Base-by-base conservation (phyloP, 345 rosid species). In the Mercurialis annua region DNA sequence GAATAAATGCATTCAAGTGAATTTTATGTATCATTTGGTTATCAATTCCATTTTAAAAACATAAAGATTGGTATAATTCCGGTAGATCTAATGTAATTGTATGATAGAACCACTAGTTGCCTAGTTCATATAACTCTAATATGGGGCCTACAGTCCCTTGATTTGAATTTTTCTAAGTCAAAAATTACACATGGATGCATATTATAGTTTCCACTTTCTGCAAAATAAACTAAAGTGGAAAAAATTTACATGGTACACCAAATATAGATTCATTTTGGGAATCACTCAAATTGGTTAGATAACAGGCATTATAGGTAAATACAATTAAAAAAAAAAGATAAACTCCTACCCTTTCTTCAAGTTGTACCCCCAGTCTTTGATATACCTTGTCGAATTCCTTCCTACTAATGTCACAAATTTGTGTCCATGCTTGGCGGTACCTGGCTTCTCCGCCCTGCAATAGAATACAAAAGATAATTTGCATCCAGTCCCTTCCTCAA, bases 341-440 rank as follows among this genome's bases (percentile, higher is more conserved):
- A 51, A 51, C 17, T 6, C 59, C 59, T 78, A 94, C 99, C 89
- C 86, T 91, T 72, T 91, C 98, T 86, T 91, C 99, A 55, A 94
- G 73, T 60, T 81, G 78, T 71, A 94, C 87, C 69, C 77, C 84
- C 70, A 94, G 98, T 64, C 89, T 80, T 71, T 85, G 73, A 67
- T 94, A 94, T 62, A 91, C 97, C 83, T 74, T 84, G 59, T 81
- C 83, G 75, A 91, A 94, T 77, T 94, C 98, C 52, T 62, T 83
- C 74, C 93, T 79, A 74, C 95, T 90, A 63, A 86, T 88, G 44
- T 84, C 90, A 81, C 86, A 85, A 14, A 94, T 91, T 69, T 80
- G 86, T 2, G 84, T 72, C 99, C 99, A 94, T 64, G 97, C 98
- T 74, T 71, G 78, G 49, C 82, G 87, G 66, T 94, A 91, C 60